These are phyloP conservation scores for Exophiala dermatitidis DNA, from an alignment of 2,329 filamentous ascomycete genomes.

Conservation along the genomic window DNA sequence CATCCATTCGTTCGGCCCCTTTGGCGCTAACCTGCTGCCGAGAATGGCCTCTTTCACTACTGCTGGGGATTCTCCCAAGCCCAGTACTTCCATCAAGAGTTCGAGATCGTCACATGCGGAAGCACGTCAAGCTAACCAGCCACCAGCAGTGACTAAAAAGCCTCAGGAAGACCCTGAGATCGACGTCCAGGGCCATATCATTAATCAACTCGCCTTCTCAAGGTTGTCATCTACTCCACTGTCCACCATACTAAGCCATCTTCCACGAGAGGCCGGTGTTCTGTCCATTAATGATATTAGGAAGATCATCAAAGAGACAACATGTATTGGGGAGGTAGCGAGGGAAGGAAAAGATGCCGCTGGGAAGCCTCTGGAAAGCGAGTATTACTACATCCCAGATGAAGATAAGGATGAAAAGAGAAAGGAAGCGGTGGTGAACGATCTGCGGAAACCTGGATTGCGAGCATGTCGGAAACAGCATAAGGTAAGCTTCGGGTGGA, in stretches of 20 bases:
- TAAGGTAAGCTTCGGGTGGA: constrained; percentile 59
- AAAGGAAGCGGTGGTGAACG: constrained; percentile 73
- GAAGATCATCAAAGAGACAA: constrained; percentile 62
- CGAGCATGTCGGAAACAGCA: constrained; percentile 89
- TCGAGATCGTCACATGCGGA: constrained; percentile 31
- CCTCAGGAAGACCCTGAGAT: constrained; percentile 33
- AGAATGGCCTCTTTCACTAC: constrained; percentile 67
- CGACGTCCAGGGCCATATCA: constrained; percentile 65
- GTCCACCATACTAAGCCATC: constrained; percentile 78
- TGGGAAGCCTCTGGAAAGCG: constrained; percentile 85
- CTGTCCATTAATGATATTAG: constrained; percentile 60
- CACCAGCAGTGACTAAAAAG: constrained; percentile 27
- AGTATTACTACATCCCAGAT: constrained; percentile 94
- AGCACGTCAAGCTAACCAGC: constrained; percentile 32
- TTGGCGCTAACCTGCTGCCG: constrained; percentile 75
- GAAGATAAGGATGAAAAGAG: constrained; percentile 71
- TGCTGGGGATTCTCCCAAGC: constrained; percentile 53
- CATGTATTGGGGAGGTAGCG: constrained; percentile 79
- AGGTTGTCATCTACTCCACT: constrained; percentile 85
- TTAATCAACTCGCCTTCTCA: constrained; percentile 93
- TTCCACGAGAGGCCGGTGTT: constrained; percentile 51
- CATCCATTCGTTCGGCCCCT: constrained; percentile 85
- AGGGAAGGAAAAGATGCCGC: constrained; percentile 94
- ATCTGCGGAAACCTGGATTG: constrained; percentile 79
- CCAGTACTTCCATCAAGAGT: constrained; percentile 18